Conservation (phyloP, 192 early-diverging fungal species). For the Backusella liffmaniae region DNA sequence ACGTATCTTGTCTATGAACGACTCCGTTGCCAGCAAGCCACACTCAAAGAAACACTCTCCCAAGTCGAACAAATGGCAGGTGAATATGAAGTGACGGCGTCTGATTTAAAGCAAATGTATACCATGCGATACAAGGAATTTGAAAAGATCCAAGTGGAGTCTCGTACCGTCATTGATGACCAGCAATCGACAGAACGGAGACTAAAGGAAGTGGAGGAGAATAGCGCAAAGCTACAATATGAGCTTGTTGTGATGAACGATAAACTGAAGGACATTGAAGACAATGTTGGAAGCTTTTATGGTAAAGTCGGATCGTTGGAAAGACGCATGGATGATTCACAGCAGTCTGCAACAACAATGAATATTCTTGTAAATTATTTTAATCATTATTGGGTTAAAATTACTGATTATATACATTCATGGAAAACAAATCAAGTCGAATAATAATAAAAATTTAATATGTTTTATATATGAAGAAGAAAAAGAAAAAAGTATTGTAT, state of each 20-base stretch:
- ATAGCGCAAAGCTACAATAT: constrained; percentile 43
- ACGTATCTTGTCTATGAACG: constrained; percentile 40
- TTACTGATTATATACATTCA: background rate
- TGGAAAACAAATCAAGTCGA: background rate
- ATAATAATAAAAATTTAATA: too few relatives aligned
- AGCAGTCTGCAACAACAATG: constrained; percentile 35
- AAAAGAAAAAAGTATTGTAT: too few relatives aligned
- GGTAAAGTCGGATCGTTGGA: constrained; percentile 38
- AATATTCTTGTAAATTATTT: constrained; percentile 42
- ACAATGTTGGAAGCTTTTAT: constrained; percentile 40
- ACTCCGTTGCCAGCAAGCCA: constrained; percentile 24
- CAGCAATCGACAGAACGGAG: constrained; percentile 21
- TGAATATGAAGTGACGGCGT: constrained; percentile 8
- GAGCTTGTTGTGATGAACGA: constrained; percentile 40
- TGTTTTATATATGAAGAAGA: too few relatives aligned
- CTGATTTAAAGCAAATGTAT: constrained; percentile 5
- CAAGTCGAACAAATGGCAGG: constrained; percentile 12
- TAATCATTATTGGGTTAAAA: constrained; percentile 35
- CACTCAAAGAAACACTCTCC: constrained; percentile 3
- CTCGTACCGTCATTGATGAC: constrained; percentile 16
- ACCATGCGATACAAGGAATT: background rate
- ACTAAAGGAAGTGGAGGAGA: constrained; percentile 31
- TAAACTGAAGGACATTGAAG: constrained; percentile 45
- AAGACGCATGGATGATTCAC: constrained; percentile 38
- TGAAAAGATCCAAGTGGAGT: constrained; percentile 9